Evolutionary conservation across 257 asterid genomes (phyloP).

Genomic region (Avicennia marina): DNA sequence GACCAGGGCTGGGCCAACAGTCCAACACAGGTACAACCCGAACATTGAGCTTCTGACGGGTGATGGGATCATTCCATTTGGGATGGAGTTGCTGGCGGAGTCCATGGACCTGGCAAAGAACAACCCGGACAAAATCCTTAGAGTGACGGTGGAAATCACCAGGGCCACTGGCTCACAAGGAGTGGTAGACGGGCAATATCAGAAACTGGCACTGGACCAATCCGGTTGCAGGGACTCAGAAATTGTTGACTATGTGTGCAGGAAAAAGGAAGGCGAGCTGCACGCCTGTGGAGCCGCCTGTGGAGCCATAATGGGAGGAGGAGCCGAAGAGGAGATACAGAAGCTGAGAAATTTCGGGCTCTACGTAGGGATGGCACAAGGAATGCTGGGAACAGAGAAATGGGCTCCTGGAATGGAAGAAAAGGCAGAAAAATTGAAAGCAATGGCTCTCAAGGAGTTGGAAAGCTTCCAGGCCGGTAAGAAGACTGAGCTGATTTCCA

Average conservation of each 20-base stretch:
- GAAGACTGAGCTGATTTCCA: conserved; percentile 10
- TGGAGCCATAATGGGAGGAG: conserved; percentile 82
- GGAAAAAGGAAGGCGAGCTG: conserved; percentile 52
- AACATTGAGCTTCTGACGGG: conserved; percentile 61
- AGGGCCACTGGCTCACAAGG: conserved; percentile 54
- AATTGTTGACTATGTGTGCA: conserved; percentile 27
- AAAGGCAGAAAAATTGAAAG: conserved; percentile 29
- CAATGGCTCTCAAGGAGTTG: conserved; percentile 35
- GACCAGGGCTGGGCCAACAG: conserved; percentile 14
- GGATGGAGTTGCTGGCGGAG: conserved; percentile 48
- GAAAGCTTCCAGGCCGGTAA: conserved; percentile 24
- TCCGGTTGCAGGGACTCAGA: background rate
- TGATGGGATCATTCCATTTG: conserved; percentile 55
- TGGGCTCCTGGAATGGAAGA: conserved; percentile 15
- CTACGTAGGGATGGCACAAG: conserved; percentile 47
- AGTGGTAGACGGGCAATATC: conserved; percentile 39
- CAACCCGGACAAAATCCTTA: conserved; percentile 30
- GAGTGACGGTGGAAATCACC: conserved; percentile 48
- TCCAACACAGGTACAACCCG: conserved; percentile 37
- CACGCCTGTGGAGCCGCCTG: conserved; percentile 74
- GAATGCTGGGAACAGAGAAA: conserved; percentile 25
- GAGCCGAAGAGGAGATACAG: conserved; percentile 44
- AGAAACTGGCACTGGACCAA: conserved; percentile 11
- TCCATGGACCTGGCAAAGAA: conserved; percentile 24
- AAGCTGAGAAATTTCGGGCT: conserved; percentile 51